phyloP scores from a whole-genome alignment of 768 basidiomycete genomes.

The Lactifluus pinguis region DNA sequence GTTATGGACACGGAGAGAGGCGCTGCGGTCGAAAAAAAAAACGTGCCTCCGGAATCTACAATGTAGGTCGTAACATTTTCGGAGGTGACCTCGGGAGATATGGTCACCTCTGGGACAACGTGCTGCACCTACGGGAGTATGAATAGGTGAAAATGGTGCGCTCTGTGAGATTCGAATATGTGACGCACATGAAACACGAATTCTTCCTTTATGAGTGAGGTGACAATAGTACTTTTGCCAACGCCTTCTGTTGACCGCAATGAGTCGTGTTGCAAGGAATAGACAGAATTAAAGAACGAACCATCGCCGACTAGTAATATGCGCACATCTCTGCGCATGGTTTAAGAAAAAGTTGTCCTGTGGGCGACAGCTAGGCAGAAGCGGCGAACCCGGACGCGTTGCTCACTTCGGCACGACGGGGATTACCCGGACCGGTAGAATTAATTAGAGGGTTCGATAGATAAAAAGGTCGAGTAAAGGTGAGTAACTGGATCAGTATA shows the following conservation, averaged over 20 bases:
- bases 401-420: background rate
- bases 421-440: background rate
- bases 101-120: conserved; percentile 93
- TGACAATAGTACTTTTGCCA: conserved; percentile 96
- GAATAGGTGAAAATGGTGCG: background rate
- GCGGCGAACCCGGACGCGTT: too few species aligned
- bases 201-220: conserved; percentile 92
- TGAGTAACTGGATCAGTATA: background rate
- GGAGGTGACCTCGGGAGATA: conserved; percentile 94
- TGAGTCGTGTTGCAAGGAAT: conserved; percentile 2
- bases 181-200: conserved; percentile 75
- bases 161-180: background rate
- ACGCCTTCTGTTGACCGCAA: conserved; percentile 62
- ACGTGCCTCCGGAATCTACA: conserved; percentile 90
- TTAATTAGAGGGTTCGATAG: background rate
- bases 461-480: background rate
- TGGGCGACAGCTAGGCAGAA: too few species aligned
- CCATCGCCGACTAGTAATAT: conserved; percentile 93
- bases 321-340: conserved; percentile 87
- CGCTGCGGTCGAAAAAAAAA: conserved; percentile 11
- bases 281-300: conserved; percentile 29
- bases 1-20: background rate
- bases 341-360: background rate
- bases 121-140: conserved; percentile 67
- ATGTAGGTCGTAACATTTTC: conserved; percentile 98